phyloP scores from a whole-genome alignment of 179 eudicot genomes.

The Silene noctiflora region DNA sequence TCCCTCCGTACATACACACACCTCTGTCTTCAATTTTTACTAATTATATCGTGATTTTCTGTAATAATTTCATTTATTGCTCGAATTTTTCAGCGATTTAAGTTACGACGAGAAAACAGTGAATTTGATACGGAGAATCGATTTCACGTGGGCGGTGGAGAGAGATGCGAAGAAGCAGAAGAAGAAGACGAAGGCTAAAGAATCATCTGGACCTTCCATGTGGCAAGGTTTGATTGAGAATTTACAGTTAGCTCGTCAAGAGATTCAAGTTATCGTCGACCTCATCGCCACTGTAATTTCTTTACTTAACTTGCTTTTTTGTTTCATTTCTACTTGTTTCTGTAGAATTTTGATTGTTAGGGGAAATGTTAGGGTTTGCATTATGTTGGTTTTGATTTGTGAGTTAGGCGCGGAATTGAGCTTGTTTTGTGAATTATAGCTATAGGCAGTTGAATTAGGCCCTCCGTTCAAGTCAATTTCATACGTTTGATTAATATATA shows the following conservation, averaged over 20 bases:
- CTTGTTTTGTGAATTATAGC: no score
- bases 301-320: background rate
- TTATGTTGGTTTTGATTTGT: background rate
- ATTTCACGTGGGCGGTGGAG: constrained; percentile 93
- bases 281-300: constrained; percentile 70
- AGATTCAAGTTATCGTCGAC: constrained; percentile 85
- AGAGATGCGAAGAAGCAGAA: constrained; percentile 90
- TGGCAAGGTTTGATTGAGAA: constrained; percentile 87
- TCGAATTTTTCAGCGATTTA: constrained; percentile 46
- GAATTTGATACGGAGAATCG: constrained; percentile 70
- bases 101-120: constrained; percentile 78
- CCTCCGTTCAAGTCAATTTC: no score
- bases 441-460: no score
- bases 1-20: constrained; percentile 47
- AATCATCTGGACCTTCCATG: constrained; percentile 45
- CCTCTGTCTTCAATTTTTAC: constrained; percentile 3
- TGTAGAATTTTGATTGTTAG: background rate
- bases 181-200: constrained; percentile 50
- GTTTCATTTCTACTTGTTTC: background rate
- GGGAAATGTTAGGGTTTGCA: background rate
- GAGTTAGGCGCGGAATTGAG: no score
- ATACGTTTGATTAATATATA: background rate
- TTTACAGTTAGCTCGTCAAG: constrained; percentile 80
- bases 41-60: background rate
- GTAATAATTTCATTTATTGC: background rate